phyloP scores from a whole-genome alignment of 2,329 filamentous ascomycete genomes.

The Tolypocladium nubicola region DNA sequence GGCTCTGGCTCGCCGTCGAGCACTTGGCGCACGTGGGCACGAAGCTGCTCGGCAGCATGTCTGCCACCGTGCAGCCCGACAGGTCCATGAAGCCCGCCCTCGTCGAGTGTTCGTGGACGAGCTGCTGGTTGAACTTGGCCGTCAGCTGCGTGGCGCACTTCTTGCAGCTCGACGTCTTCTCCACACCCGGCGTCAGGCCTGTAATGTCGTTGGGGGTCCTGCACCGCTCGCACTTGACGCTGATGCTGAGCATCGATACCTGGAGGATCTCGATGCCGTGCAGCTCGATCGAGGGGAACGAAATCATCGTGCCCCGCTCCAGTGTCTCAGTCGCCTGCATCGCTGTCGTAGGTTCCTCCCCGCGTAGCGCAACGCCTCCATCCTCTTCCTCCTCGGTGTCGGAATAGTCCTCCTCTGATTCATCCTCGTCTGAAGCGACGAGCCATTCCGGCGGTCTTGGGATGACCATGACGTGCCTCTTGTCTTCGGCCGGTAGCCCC shows the following conservation, averaged over 20 bases:
- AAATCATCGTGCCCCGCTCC: constrained; percentile 66
- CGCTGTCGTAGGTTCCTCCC: constrained; percentile 12
- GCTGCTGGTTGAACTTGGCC: constrained; percentile 51
- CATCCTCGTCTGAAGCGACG: constrained; percentile 31
- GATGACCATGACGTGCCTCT: constrained; percentile 59
- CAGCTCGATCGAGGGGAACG: constrained; percentile 68
- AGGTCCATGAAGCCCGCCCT: constrained; percentile 71
- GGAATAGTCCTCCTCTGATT: constrained; percentile 37
- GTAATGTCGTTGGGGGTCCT: constrained; percentile 62
- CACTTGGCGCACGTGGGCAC: constrained; percentile 68
- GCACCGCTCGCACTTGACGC: constrained; percentile 70
- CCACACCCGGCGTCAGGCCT: constrained; percentile 46
- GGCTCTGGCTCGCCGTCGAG: constrained; percentile 57
- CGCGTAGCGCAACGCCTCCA: constrained; percentile 29
- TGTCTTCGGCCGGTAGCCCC: constrained; percentile 28
- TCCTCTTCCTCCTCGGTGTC: constrained; percentile 29
- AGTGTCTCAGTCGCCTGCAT: constrained; percentile 16
- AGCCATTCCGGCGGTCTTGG: constrained; percentile 70
- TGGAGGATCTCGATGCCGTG: constrained; percentile 69
- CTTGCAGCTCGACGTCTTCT: constrained; percentile 43
- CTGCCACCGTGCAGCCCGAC: constrained; percentile 61
- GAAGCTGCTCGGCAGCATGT: constrained; percentile 72
- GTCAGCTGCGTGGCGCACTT: constrained; percentile 46
- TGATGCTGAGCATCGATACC: constrained; percentile 54
- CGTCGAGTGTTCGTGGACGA: constrained; percentile 64